Conservation (phyloP, 768 basidiomycete species). For the Asterophora lycoperdoides region DNA sequence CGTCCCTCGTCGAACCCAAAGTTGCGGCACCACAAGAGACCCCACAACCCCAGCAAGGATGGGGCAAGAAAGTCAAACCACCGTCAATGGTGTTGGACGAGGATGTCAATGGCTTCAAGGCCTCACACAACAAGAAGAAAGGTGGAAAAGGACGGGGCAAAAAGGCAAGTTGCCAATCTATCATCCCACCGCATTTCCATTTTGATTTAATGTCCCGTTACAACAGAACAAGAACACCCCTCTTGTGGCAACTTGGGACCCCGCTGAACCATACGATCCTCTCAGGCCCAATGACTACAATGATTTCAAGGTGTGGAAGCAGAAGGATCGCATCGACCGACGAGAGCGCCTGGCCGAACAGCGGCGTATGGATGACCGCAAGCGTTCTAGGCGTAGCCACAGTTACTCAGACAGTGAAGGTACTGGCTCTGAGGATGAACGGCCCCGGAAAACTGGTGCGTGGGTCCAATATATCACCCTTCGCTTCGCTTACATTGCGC, state of each 20-base stretch:
- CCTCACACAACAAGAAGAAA: slow-evolving; percentile 50
- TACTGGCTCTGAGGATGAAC: slow-evolving; percentile 61
- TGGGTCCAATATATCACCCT: slow-evolving; percentile 3
- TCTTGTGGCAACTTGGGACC: slow-evolving; percentile 64
- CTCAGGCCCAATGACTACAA: slow-evolving; percentile 84
- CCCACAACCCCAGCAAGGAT: slow-evolving; percentile 56
- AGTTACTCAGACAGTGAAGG: slow-evolving; percentile 66
- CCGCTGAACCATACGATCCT: slow-evolving; percentile 75
- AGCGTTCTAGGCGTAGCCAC: slow-evolving; percentile 50
- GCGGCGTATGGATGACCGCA: slow-evolving; percentile 51
- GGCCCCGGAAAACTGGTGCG: slow-evolving; percentile 65
- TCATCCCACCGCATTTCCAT: neutral
- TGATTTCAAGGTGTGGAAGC: slow-evolving; percentile 81
- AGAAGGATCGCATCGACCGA: slow-evolving; percentile 68
- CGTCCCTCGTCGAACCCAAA: slow-evolving; percentile 45
- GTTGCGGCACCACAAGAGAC: slow-evolving; percentile 23
- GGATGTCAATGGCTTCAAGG: slow-evolving; percentile 80
- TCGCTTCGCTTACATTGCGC: slow-evolving; percentile 7
- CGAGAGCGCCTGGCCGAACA: slow-evolving; percentile 65
- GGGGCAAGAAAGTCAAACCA: slow-evolving; percentile 88
- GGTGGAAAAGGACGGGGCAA: slow-evolving; percentile 50
- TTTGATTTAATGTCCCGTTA: slow-evolving; percentile 2
- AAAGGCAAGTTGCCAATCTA: slow-evolving; percentile 42
- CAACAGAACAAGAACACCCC: slow-evolving; percentile 58
- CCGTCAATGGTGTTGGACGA: slow-evolving; percentile 90